Percentiles rank a stretch among this genome's conserved stretches.
Evolutionary conservation across 139 green algal species (phyloP).

Genomic region (Micractinium conductrix): DNA sequence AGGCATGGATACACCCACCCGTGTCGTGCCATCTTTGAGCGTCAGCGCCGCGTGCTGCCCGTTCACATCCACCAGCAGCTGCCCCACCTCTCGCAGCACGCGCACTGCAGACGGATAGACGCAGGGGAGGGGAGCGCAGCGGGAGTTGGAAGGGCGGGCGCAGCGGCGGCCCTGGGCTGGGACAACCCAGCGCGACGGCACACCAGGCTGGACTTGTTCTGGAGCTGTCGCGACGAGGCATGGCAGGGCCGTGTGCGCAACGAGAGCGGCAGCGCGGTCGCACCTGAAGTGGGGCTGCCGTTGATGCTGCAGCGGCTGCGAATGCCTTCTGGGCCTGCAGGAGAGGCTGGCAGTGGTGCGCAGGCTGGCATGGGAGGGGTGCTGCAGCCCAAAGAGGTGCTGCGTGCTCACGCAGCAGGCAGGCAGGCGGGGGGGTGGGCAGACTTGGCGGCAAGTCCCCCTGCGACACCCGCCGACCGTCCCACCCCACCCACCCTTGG

Average conservation of each 20-base stretch:
- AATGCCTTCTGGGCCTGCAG: slow-evolving; percentile 14
- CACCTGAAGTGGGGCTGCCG: slow-evolving; percentile 57
- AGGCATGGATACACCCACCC: neutral
- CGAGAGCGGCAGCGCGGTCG: neutral
- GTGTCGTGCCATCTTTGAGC: slow-evolving; percentile 42
- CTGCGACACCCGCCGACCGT: neutral
- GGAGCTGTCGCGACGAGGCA: neutral
- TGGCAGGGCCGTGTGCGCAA: neutral
- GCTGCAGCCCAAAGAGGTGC: neutral
- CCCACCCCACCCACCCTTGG: neutral
- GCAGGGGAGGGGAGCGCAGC: no score
- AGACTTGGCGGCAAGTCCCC: neutral
- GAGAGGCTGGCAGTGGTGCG: neutral
- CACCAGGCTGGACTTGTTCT: no score
- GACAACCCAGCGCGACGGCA: no score
- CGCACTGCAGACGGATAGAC: slow-evolving; percentile 51
- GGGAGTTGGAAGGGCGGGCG: no score
- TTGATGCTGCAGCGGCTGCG: slow-evolving; percentile 80
- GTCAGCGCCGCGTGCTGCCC: slow-evolving; percentile 73
- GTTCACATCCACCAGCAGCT: slow-evolving; percentile 87
- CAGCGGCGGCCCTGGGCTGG: neutral
- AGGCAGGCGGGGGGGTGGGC: neutral
- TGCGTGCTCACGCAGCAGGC: neutral
- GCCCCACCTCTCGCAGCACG: slow-evolving; percentile 74
- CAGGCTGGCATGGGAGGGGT: neutral